These are phyloP conservation scores for Solioccasus polychromus DNA, from an alignment of 768 basidiomycete genomes.

Conservation along the genomic window DNA sequence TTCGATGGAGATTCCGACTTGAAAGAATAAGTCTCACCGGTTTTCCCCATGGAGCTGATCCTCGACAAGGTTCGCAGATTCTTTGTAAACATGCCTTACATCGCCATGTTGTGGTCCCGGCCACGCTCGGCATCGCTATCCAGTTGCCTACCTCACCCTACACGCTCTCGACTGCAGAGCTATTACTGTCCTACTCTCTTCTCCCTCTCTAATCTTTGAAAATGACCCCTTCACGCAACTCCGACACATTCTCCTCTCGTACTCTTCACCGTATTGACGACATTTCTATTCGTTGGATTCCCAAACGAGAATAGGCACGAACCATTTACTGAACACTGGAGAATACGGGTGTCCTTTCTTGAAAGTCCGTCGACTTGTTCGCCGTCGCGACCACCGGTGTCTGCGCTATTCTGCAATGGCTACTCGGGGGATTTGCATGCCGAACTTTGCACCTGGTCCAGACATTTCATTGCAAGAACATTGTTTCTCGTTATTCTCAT, in stretches of 20 bases:
- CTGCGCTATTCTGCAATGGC: conserved; percentile 84
- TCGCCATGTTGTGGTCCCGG: conserved; percentile 96
- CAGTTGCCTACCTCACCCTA: conserved; percentile 89
- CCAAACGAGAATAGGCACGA: conserved; percentile 84
- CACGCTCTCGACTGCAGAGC: conserved; percentile 90
- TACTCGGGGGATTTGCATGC: conserved; percentile 80
- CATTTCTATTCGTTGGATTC: conserved; percentile 87
- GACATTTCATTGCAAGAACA: conserved; percentile 87
- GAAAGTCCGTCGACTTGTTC: conserved; percentile 99
- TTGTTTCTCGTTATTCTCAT: conserved; percentile 81
- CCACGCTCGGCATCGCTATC: conserved; percentile 86
- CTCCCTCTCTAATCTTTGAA: conserved; percentile 92
- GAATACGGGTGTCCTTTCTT: conserved; percentile 93
- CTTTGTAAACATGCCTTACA: conserved; percentile 88
- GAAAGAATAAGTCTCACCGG: conserved; percentile 68
- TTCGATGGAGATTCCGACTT: conserved; percentile 96
- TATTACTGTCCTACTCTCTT: conserved; percentile 89
- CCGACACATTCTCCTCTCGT: conserved; percentile 94
- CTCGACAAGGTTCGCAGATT: conserved; percentile 42
- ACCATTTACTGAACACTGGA: conserved; percentile 86
- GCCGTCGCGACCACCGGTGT: conserved; percentile 93
- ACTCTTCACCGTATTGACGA: conserved; percentile 93
- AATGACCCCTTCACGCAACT: conserved; percentile 96
- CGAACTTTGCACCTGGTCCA: conserved; percentile 66
- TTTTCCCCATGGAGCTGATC: neutral